Evolutionary conservation across 177 flowering plant genomes (phyloP).

Genomic region (Tripterygium wilfordii): DNA sequence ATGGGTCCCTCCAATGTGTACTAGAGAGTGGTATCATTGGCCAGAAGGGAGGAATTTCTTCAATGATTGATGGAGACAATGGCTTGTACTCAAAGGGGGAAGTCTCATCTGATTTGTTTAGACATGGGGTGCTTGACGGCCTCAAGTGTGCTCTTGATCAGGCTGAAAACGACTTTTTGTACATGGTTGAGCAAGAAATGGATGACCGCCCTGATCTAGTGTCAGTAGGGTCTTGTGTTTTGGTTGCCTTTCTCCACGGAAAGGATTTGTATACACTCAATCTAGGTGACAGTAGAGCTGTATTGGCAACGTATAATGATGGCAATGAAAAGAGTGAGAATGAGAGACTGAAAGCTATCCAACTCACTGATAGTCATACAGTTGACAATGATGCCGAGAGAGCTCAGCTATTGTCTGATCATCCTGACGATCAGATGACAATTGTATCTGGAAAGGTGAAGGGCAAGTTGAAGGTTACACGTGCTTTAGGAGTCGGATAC

Average conservation of each 20-base stretch:
- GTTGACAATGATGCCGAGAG: constrained; percentile 74
- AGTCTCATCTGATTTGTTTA: constrained; percentile 21
- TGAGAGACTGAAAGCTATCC: constrained; percentile 46
- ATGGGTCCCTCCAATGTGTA: constrained; percentile 20
- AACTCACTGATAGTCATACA: constrained; percentile 70
- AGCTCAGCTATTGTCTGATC: constrained; percentile 42
- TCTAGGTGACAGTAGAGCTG: constrained; percentile 91
- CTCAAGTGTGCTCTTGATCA: constrained; percentile 64
- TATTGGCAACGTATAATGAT: constrained; percentile 52
- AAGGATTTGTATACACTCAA: constrained; percentile 61
- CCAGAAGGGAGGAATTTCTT: constrained; percentile 7
- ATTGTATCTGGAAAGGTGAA: constrained; percentile 72
- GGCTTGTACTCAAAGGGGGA: constrained; percentile 7
- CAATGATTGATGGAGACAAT: constrained; percentile 1
- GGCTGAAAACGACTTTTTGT: constrained; percentile 71
- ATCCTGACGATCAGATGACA: constrained; percentile 66
- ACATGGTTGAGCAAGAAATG: constrained; percentile 96
- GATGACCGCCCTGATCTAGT: constrained; percentile 92
- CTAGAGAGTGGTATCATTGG: constrained; percentile 13
- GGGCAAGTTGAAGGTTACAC: constrained; percentile 90
- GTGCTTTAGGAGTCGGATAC: constrained; percentile 94
- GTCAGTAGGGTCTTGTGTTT: constrained; percentile 83
- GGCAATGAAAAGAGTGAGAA: constrained; percentile 7
- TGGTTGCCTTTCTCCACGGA: constrained; percentile 63
- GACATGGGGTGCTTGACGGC: constrained; percentile 47